Conservation (phyloP, 331 rosid species). For the Stylosanthes scabra region DNA sequence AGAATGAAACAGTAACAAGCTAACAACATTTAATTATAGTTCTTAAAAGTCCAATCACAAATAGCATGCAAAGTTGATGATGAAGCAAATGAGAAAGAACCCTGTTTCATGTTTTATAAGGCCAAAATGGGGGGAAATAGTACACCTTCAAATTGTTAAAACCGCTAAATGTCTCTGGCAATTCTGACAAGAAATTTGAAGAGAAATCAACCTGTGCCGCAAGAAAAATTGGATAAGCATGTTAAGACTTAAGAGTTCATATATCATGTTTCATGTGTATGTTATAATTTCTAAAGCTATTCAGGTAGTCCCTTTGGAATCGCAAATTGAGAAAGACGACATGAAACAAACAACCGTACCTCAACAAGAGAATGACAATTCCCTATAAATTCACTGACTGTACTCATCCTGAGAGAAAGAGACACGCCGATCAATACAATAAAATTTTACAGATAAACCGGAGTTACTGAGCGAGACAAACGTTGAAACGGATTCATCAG, state of each 20-base stretch:
- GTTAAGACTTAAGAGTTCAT: background rate
- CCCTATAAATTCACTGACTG: conserved; percentile 60
- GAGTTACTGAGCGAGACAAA: background rate
- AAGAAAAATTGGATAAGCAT: conserved; percentile 22
- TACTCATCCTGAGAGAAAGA: conserved; percentile 64
- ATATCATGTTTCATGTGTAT: conserved; percentile 1
- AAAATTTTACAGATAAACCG: conserved; percentile 13
- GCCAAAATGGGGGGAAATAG: conserved; percentile 18
- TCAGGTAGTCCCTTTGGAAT: background rate
- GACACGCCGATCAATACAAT: conserved; percentile 21
- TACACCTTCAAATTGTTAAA: conserved; percentile 77
- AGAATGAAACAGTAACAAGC: background rate
- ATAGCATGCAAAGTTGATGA: background rate
- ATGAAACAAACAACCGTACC: conserved; percentile 50
- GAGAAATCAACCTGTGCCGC: conserved; percentile 77
- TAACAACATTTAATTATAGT: background rate
- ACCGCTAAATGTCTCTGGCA: conserved; percentile 78
- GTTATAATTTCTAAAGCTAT: conserved; percentile 12
- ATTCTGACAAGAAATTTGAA: conserved; percentile 72
- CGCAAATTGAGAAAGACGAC: conserved; percentile 10
- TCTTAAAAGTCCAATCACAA: background rate
- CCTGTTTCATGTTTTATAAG: conserved; percentile 11
- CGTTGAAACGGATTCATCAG: conserved; percentile 12
- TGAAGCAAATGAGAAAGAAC: background rate
- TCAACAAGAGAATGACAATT: conserved; percentile 79